Evolutionary conservation across 2,329 filamentous ascomycete genomes (phyloP).

Genomic region (Microsporum audouinii): DNA sequence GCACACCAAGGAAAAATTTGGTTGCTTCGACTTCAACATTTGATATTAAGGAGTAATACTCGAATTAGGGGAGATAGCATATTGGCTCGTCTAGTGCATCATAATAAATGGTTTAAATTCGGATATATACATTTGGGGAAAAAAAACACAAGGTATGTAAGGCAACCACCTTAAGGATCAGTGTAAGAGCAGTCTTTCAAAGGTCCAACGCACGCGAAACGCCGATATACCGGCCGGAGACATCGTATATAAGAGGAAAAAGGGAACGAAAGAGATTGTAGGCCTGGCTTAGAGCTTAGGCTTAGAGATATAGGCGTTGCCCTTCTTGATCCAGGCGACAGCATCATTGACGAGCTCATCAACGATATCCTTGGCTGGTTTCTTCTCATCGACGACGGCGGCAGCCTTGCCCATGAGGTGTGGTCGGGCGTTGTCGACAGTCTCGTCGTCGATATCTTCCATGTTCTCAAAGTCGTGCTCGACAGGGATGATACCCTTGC

Average conservation of each 20-base stretch:
- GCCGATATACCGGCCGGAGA: background rate
- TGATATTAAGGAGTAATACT: background rate
- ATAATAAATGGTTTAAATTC: background rate
- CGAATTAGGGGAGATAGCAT: background rate
- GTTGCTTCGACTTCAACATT: background rate
- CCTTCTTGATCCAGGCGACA: conserved; percentile 55
- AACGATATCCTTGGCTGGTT: conserved; percentile 79
- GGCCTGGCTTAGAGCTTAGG: conserved; percentile 53
- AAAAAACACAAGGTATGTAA: background rate
- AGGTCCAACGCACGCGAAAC: background rate
- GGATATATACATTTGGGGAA: background rate
- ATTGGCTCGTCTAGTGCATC: background rate
- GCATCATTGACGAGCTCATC: conserved; percentile 88
- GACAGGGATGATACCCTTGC: conserved; percentile 83
- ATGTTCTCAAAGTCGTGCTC: conserved; percentile 88
- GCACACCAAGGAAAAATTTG: background rate
- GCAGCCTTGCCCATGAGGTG: conserved; percentile 96
- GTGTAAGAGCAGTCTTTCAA: background rate
- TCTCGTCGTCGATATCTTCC: conserved; percentile 62
- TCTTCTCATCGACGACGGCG: conserved; percentile 85
- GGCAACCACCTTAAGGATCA: background rate
- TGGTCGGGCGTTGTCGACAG: conserved; percentile 81
- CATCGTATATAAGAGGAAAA: background rate
- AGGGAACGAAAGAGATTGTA: background rate
- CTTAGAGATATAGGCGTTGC: conserved; percentile 47